Evolutionary conservation across 495 filamentous ascomycete genomes (phyloP).

Genomic region (Lepidopterella palustris): DNA sequence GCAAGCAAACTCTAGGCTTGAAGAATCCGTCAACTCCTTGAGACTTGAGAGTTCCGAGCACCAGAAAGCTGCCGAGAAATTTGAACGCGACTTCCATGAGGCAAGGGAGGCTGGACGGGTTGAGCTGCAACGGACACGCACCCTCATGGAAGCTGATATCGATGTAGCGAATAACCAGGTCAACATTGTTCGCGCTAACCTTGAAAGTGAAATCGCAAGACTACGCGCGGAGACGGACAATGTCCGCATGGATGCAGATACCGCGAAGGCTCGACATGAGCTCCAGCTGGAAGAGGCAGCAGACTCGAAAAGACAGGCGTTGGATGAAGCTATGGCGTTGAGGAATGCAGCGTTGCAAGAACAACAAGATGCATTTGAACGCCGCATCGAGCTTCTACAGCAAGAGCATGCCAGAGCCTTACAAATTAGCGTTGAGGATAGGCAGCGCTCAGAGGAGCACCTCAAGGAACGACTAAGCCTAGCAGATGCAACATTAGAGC

Average conservation of each 20-base stretch:
- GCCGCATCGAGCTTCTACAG: constrained; percentile 54
- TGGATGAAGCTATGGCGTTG: constrained; percentile 51
- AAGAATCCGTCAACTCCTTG: constrained; percentile 56
- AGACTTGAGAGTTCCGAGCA: constrained; percentile 63
- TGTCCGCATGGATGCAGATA: constrained; percentile 65
- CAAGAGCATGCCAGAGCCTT: constrained; percentile 69
- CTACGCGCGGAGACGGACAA: constrained; percentile 65
- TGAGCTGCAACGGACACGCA: constrained; percentile 71
- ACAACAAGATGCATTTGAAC: constrained; percentile 62
- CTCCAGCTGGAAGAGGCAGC: constrained; percentile 69
- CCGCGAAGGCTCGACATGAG: constrained; percentile 63
- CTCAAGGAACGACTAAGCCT: constrained; percentile 60
- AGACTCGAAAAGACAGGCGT: constrained; percentile 45
- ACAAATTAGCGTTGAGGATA: constrained; percentile 47
- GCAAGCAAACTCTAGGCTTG: constrained; percentile 53
- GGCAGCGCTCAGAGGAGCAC: constrained; percentile 33
- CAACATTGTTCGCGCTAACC: constrained; percentile 67
- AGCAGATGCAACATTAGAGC: constrained; percentile 69
- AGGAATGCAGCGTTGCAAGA: constrained; percentile 62
- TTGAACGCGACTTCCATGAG: constrained; percentile 76
- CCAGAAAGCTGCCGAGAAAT: constrained; percentile 53
- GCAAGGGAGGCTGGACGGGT: constrained; percentile 66
- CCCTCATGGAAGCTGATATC: constrained; percentile 71
- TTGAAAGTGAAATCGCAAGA: constrained; percentile 64
- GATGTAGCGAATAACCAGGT: constrained; percentile 76